Conservation (phyloP, 805 yeast species). For the Scheffersomyces spartinae region DNA sequence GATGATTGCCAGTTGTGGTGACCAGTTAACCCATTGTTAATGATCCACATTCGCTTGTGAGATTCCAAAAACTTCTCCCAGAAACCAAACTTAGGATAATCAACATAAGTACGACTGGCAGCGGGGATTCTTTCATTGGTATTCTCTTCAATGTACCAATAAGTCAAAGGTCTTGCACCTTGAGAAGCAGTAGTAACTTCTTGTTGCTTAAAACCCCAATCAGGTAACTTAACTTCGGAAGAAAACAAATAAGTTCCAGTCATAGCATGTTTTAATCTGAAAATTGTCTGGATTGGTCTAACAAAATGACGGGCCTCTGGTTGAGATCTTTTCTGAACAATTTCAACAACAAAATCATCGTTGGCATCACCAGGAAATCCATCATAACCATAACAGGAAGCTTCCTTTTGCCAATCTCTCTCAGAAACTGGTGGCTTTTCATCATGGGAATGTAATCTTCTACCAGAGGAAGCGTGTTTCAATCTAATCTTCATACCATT, state of each 20-base stretch:
- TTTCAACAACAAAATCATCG: slow-evolving; percentile 72
- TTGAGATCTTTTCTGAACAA: slow-evolving; percentile 41
- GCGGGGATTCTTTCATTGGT: slow-evolving; percentile 35
- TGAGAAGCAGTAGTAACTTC: slow-evolving; percentile 74
- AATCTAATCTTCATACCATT: slow-evolving; percentile 67
- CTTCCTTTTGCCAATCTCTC: slow-evolving; percentile 80
- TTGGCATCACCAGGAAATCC: slow-evolving; percentile 77
- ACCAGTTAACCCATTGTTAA: slow-evolving; percentile 57
- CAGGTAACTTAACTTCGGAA: slow-evolving; percentile 64
- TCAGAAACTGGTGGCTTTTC: slow-evolving; percentile 69
- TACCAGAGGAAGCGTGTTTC: slow-evolving; percentile 41
- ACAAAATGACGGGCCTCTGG: slow-evolving; percentile 45
- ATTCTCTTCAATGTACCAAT: slow-evolving; percentile 71
- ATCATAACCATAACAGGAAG: slow-evolving; percentile 61
- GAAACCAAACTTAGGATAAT: slow-evolving; percentile 44
- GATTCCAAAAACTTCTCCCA: slow-evolving; percentile 52
- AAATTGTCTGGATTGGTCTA: slow-evolving; percentile 56
- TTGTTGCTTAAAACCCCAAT: slow-evolving; percentile 77
- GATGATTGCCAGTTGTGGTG: slow-evolving; percentile 62
- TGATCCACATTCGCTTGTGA: slow-evolving; percentile 67
- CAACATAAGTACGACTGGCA: slow-evolving; percentile 13
- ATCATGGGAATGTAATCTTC: slow-evolving; percentile 77
- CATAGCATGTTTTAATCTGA: slow-evolving; percentile 71
- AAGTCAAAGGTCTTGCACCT: slow-evolving; percentile 47
- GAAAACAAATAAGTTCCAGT: slow-evolving; percentile 69